phyloP scores from a whole-genome alignment of 306 rosid species.

The Dryas alaskensis region DNA sequence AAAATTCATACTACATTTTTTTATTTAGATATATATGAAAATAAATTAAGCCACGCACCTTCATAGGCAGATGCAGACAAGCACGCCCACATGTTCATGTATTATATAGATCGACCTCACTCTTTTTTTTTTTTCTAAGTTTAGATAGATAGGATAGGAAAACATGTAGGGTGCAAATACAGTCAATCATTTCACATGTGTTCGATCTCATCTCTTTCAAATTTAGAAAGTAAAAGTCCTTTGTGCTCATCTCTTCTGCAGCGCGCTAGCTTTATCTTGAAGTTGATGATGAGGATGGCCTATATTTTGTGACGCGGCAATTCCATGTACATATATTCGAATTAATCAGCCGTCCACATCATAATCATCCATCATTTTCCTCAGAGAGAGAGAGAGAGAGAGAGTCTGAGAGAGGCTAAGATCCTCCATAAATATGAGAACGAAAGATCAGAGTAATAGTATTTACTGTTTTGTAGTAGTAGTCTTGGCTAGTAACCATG shows the following conservation, averaged over 20 bases:
- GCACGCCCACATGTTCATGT: no score
- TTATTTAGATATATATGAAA: no score
- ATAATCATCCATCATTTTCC: not conserved
- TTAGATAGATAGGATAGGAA: not conserved
- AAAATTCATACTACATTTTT: no score
- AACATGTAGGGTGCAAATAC: slow-evolving; percentile 13
- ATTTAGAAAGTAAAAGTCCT: not conserved
- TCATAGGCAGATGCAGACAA: no score
- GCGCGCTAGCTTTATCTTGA: not conserved
- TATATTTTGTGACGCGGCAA: not conserved
- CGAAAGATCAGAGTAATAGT: no score
- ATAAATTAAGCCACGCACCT: no score
- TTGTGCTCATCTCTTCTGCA: no score
- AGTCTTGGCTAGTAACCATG: not conserved
- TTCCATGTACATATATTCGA: not conserved
- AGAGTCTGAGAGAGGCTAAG: not conserved
- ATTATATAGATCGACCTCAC: no score
- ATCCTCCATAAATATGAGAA: not conserved
- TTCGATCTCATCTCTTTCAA: slow-evolving; percentile 6
- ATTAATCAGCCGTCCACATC: slow-evolving; percentile 2
- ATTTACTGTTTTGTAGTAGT: no score
- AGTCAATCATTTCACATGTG: slow-evolving; percentile 1
- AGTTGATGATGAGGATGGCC: no score
- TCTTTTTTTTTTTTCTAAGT: not conserved
- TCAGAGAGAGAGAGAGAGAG: no score